phyloP scores from a whole-genome alignment of 352 stramenopile genomes.

The Aphanomyces stellatus region DNA sequence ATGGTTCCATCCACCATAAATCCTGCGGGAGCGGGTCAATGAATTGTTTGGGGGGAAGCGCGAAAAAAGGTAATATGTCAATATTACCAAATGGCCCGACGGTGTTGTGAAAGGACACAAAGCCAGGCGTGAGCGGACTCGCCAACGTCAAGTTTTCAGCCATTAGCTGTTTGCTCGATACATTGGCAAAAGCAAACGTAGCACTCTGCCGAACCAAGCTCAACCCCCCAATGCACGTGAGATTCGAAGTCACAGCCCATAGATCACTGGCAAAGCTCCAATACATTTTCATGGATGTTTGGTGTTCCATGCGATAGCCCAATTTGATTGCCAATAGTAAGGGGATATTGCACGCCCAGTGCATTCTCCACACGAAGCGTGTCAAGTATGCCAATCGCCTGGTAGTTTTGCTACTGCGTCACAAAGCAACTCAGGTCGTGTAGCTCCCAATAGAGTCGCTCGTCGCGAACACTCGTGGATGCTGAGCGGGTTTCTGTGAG shows the following conservation, averaged over 20 bases:
- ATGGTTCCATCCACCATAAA: neutral
- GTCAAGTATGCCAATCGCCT: neutral
- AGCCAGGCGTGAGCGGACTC: neutral
- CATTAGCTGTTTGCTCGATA: neutral
- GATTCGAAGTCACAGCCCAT: constrained; percentile 5
- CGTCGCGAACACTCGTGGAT: neutral
- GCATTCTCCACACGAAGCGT: neutral
- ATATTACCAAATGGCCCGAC: constrained; percentile 10
- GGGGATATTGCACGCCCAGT: neutral
- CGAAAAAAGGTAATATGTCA: constrained; percentile 3
- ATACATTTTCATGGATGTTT: constrained; percentile 16
- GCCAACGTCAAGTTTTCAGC: neutral
- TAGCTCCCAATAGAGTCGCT: neutral
- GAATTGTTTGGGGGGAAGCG: neutral
- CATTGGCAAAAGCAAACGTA: constrained; percentile 13
- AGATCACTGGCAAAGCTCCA: constrained; percentile 14
- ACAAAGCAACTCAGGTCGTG: neutral
- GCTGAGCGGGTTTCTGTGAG: neutral
- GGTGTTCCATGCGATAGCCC: neutral
- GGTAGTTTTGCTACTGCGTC: constrained; percentile 9
- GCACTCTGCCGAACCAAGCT: neutral
- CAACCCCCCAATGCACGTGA: neutral
- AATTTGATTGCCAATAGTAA: neutral
- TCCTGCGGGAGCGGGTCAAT: neutral
- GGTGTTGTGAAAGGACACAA: neutral